Evolutionary conservation across 306 rosid species (phyloP).

Genomic region (Prunus dulcis): DNA sequence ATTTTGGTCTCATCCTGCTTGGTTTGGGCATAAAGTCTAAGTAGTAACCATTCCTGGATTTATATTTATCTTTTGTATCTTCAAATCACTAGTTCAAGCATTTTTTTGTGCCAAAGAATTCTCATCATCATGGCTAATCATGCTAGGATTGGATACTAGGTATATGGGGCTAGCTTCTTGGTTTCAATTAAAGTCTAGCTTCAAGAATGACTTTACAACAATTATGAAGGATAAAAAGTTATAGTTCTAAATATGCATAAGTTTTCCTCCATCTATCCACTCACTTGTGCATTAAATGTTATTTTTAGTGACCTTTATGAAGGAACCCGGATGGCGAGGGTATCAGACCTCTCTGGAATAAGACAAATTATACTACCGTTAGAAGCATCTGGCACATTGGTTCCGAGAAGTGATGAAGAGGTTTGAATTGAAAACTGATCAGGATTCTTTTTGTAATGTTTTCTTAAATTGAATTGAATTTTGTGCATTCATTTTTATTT

Average conservation of each 20-base stretch:
- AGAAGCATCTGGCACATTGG: conserved; percentile 73
- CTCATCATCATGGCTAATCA: not conserved
- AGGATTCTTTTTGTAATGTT: not conserved
- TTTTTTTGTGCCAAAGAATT: not conserved
- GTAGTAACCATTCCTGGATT: not conserved
- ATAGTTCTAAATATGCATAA: not conserved
- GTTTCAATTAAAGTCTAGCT: not conserved
- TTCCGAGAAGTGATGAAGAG: conserved; percentile 79
- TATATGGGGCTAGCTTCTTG: not conserved
- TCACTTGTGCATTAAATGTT: conserved; percentile 23
- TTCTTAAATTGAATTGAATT: not conserved
- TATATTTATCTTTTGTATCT: not conserved
- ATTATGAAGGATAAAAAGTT: not conserved
- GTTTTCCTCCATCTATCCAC: conserved; percentile 1
- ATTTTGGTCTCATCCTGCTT: not conserved
- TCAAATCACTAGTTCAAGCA: not conserved
- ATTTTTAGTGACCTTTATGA: conserved; percentile 77
- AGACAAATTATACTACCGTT: conserved; percentile 71
- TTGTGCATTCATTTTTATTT: not conserved
- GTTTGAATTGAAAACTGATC: conserved; percentile 28
- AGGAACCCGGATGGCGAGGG: conserved; percentile 87
- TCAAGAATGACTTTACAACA: not conserved
- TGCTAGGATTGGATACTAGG: not conserved
- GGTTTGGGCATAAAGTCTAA: not conserved
- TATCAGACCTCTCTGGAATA: conserved; percentile 63